Percentiles rank a stretch among this genome's conserved stretches.
These are phyloP conservation scores for Antarctomyces pellizariae DNA, from an alignment of 495 filamentous ascomycete species.

Conservation along the genomic window DNA sequence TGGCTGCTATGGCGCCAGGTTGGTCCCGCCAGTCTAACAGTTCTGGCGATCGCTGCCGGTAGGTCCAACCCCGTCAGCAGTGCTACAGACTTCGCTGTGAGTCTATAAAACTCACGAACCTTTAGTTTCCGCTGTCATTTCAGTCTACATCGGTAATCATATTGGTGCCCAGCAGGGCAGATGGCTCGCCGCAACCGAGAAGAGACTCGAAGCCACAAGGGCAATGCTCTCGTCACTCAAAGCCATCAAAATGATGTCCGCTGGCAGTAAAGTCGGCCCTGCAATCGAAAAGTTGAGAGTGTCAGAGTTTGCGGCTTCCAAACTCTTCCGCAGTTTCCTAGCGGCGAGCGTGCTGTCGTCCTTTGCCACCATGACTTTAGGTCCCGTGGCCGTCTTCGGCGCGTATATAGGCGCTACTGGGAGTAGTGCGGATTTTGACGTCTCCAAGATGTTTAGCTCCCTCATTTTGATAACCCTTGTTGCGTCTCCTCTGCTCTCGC, in stretches of 20 bases:
- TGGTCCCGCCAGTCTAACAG: too few relatives aligned
- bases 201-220: constrained; percentile 20
- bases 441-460: constrained; percentile 13
- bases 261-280: constrained; percentile 15
- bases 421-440: constrained; percentile 6
- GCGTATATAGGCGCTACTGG: too few relatives aligned
- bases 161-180: constrained; percentile 9
- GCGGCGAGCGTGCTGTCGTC: too few relatives aligned
- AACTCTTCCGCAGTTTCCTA: too few relatives aligned
- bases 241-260: constrained; percentile 29
- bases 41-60: too few relatives aligned
- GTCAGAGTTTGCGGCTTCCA: too few relatives aligned
- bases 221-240: constrained; percentile 29
- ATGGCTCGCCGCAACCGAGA: constrained; percentile 19
- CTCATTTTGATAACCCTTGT: constrained; percentile 15
- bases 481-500: constrained; percentile 11
- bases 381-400: too few relatives aligned
- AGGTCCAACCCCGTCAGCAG: too few relatives aligned
- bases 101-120: too few relatives aligned
- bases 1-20: constrained; percentile 28
- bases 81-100: too few relatives aligned
- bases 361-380: too few relatives aligned
- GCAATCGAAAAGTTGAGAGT: constrained; percentile 15
- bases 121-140: constrained; percentile 15
- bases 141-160: neutral